phyloP scores from a whole-genome alignment of 331 rosid species.

The Rosa hybrid region DNA sequence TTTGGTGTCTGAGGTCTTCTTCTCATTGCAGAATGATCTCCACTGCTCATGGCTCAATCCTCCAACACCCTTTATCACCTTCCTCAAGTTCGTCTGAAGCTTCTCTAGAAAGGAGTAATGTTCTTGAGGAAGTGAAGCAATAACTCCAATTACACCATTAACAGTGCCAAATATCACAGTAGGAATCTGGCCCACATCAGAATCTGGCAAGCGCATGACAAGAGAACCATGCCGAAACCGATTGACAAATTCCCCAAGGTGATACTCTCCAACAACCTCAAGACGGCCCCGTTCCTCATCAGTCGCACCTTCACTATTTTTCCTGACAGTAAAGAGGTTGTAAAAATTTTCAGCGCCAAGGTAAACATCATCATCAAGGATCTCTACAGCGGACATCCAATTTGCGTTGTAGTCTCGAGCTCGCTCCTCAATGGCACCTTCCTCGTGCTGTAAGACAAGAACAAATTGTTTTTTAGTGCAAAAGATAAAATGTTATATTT shows the following conservation, averaged over 20 bases:
- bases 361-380: slow-evolving; percentile 90
- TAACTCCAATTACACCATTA: slow-evolving; percentile 86
- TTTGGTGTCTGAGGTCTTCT: slow-evolving; percentile 75
- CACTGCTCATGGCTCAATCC: slow-evolving; percentile 93
- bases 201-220: slow-evolving; percentile 93
- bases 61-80: slow-evolving; percentile 90
- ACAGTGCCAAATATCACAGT: slow-evolving; percentile 82
- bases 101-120: slow-evolving; percentile 75
- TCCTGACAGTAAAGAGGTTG: slow-evolving; percentile 81
- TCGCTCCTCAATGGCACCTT: slow-evolving; percentile 92
- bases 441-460: slow-evolving; percentile 64
- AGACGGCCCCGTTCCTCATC: slow-evolving; percentile 90
- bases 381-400: slow-evolving; percentile 99
- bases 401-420: slow-evolving; percentile 92
- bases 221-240: slow-evolving; percentile 83
- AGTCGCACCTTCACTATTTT: slow-evolving; percentile 92
- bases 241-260: slow-evolving; percentile 86
- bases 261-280: slow-evolving; percentile 89
- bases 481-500: not conserved
- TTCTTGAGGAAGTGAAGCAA: slow-evolving; percentile 87
- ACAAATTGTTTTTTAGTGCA: not conserved
- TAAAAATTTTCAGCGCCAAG: slow-evolving; percentile 87
- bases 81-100: slow-evolving; percentile 79
- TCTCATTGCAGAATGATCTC: slow-evolving; percentile 89
- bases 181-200: slow-evolving; percentile 91